Percentiles rank a stretch among this genome's conserved stretches.
These are phyloP conservation scores for Heterobasidion annosum DNA, from an alignment of 1,284 basidiomycete species.

Conservation along the genomic window DNA sequence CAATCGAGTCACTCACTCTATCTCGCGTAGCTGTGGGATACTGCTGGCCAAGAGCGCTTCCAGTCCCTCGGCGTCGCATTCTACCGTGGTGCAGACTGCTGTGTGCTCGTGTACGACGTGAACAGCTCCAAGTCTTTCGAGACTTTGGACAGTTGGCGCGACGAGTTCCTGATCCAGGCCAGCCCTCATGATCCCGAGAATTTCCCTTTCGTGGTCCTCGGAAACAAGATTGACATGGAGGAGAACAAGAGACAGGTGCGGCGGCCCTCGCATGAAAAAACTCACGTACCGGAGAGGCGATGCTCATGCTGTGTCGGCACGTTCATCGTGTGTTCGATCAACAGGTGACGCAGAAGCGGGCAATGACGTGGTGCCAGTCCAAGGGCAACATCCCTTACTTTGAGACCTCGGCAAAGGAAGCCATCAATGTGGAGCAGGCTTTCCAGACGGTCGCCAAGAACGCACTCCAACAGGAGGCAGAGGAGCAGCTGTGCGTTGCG, in stretches of 20 bases:
- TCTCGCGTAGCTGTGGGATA: slow-evolving; percentile 87
- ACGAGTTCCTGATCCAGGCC: slow-evolving; percentile 97
- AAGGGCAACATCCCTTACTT: slow-evolving; percentile 99
- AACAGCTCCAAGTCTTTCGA: slow-evolving; percentile 99
- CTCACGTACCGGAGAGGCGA: not conserved
- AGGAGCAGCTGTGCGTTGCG: slow-evolving; percentile 80
- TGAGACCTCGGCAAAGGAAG: slow-evolving; percentile 99
- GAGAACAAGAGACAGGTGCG: slow-evolving; percentile 95
- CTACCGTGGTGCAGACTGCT: slow-evolving; percentile 99
- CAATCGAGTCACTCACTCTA: slow-evolving; percentile 4
- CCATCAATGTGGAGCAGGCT: slow-evolving; percentile 99
- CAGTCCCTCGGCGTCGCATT: slow-evolving; percentile 72
- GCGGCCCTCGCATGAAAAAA: slow-evolving; percentile 3
- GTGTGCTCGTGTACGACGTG: slow-evolving; percentile 98
- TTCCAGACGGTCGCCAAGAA: slow-evolving; percentile 99
- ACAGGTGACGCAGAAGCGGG: slow-evolving; percentile 97
- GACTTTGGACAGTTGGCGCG: slow-evolving; percentile 94
- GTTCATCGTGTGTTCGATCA: slow-evolving; percentile 1
- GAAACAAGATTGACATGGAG: slow-evolving; percentile 99
- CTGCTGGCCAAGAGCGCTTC: slow-evolving; percentile 89
- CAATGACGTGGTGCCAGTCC: slow-evolving; percentile 99
- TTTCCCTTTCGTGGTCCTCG: slow-evolving; percentile 97
- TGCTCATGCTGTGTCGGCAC: not conserved
- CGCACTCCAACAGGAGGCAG: slow-evolving; percentile 93
- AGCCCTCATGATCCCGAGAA: slow-evolving; percentile 98